phyloP scores from a whole-genome alignment of 139 green algal genomes.

The Zygnema cylindricum region DNA sequence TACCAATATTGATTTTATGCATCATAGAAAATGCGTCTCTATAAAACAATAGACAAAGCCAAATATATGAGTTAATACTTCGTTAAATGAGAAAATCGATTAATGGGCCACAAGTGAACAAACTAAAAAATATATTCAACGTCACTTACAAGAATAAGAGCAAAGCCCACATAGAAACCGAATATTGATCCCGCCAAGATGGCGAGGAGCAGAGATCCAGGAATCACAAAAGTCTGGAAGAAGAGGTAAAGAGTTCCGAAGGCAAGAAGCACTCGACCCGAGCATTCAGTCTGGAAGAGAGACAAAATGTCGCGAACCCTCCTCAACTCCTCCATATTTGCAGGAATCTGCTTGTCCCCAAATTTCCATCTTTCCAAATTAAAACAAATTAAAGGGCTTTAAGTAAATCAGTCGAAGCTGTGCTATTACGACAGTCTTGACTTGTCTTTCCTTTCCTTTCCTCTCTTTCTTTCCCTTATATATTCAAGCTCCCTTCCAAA shows the following conservation, averaged over 20 bases:
- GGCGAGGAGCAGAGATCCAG: constrained; percentile 75
- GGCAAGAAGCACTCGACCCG: constrained; percentile 2
- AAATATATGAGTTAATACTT: constrained; percentile 1
- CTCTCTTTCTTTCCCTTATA: constrained; percentile 3
- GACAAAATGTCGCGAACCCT: constrained; percentile 17
- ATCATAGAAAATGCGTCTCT: no score
- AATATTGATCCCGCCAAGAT: constrained; percentile 77
- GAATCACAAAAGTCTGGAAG: constrained; percentile 81
- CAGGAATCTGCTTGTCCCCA: constrained; percentile 27
- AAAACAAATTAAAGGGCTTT: no score
- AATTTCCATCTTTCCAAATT: background rate
- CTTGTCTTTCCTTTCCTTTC: no score
- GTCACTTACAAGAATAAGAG: constrained; percentile 44
- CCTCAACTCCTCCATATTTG: constrained; percentile 46
- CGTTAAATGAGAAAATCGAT: background rate
- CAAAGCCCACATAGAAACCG: constrained; percentile 52
- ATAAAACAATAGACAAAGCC: no score
- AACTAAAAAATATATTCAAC: background rate
- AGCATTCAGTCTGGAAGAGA: constrained; percentile 38
- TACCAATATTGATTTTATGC: no score
- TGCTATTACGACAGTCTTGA: no score
- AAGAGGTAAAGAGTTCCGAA: constrained; percentile 68
- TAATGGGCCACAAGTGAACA: background rate
- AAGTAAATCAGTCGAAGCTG: no score
- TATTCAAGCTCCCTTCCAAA: background rate